A percentile compares a stretch with the other conserved stretches of the same genome.
These are phyloP conservation scores for Silene coronaria DNA, from an alignment of 179 eudicot species.

Conservation along the genomic window DNA sequence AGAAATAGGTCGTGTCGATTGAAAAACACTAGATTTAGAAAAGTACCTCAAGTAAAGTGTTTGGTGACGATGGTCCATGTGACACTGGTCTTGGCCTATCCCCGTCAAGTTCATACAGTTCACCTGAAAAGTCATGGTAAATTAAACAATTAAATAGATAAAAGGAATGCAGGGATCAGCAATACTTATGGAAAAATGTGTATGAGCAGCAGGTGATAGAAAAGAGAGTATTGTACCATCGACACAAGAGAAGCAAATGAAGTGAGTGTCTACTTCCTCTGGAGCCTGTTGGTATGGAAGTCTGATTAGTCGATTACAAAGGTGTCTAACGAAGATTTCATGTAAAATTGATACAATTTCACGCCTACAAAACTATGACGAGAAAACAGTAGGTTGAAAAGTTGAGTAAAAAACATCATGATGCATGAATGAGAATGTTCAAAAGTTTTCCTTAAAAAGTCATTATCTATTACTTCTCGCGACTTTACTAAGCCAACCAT, in stretches of 20 bases:
- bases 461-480: too few relatives aligned
- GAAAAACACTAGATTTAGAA: neutral
- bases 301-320: conserved; percentile 11
- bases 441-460: too few relatives aligned
- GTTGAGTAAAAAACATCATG: neutral
- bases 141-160: neutral
- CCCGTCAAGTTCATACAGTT: conserved; percentile 94
- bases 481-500: too few relatives aligned
- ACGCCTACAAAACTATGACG: neutral
- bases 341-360: neutral
- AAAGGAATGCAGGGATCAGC: neutral
- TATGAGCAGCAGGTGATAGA: neutral
- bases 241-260: conserved; percentile 68
- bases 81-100: conserved; percentile 66
- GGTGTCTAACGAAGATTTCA: neutral
- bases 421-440: too few relatives aligned
- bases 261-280: conserved; percentile 61
- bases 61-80: conserved; percentile 70
- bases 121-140: conserved; percentile 40
- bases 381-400: neutral
- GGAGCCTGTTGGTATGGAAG: conserved; percentile 46
- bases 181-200: neutral
- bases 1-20: too few relatives aligned
- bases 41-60: conserved; percentile 62
- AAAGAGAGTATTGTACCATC: conserved; percentile 42